Evolutionary conservation across 148 eudicot species (phyloP), one percentile per base, ranked within the genome.

Genomic region (Pouteria glomerata): DNA sequence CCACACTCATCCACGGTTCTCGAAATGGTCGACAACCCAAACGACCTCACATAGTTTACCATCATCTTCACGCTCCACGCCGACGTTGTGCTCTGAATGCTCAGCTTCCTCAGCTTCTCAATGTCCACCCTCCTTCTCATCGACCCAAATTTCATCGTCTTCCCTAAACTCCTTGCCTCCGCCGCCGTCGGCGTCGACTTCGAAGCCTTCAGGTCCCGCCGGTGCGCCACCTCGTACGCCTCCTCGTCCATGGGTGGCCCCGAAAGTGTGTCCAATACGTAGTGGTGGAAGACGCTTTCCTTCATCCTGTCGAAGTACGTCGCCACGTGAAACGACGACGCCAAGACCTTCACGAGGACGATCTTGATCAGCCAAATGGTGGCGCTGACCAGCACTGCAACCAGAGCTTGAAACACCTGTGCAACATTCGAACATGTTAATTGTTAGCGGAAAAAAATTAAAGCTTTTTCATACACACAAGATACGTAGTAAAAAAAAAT

Each of bases 281-380:
- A 92, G 75, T 89, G 90, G 57, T 87, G 83, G 66, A 89, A 89
- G 19, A 92, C 88, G 42, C 89, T 85, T 68, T 86, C 97, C 81
- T 87, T 86, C 85, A 92, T 92, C 11, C 97, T 83, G 78, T 89
- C 97, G 41, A 92, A 92, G 79, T 82, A 91, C n/a, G 91, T 89
- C 62, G 83, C 53, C 21, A 87, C 94, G 70, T 89, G 93, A 73
- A 91, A 92, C 7, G 95, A 87, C 0, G 95, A 92, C 18, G 97
- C 97, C 37, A 92, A 73, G 0, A 83, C 77, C 69, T 89, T 91
- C 3, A 91, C 87, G 29, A 89, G 76, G 3, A 91, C 71, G 12
- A 86, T 91, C 83, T 92, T 92, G 47, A 86, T 6, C 69, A 92
- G 76, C 97, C 97, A 92, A 0, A 87, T 72, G 14, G 82, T 80